These are phyloP conservation scores for Crithidia expoeki DNA, from an alignment of 208 protist species.

Conservation along the genomic window DNA sequence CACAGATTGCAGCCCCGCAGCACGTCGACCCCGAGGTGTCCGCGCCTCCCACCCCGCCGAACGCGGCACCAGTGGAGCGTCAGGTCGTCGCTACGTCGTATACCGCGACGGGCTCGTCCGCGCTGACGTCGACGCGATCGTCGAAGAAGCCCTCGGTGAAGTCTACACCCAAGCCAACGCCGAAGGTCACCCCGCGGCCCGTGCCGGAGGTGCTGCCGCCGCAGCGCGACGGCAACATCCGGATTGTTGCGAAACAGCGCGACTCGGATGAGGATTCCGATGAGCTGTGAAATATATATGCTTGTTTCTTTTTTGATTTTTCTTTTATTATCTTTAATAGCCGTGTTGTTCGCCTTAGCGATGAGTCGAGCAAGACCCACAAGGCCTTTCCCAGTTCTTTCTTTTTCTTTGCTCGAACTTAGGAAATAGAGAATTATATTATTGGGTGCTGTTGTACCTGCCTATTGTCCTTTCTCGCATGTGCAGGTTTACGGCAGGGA, in stretches of 20 bases:
- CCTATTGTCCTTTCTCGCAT: too few species aligned
- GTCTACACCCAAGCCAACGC: conserved; percentile 15
- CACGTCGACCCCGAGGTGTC: conserved; percentile 17
- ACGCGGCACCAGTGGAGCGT: background rate
- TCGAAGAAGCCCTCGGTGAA: conserved; percentile 24
- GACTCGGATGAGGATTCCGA: conserved; percentile 30
- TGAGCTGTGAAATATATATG: conserved; percentile 13
- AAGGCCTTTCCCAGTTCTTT: background rate
- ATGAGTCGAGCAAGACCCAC: background rate
- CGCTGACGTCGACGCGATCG: conserved; percentile 15
- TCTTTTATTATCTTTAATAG: conserved; percentile 13
- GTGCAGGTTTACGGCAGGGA: too few species aligned
- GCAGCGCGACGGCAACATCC: conserved; percentile 25
- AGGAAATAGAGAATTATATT: too few species aligned
- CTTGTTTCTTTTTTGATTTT: conserved; percentile 4
- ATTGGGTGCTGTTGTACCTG: too few species aligned
- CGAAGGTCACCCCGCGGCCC: conserved; percentile 1
- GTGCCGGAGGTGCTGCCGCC: conserved; percentile 9
- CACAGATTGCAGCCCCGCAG: conserved; percentile 22
- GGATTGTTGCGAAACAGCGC: conserved; percentile 19
- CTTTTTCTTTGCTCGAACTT: too few species aligned
- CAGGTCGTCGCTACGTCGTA: background rate
- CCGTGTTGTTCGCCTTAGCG: background rate
- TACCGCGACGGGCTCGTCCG: background rate
- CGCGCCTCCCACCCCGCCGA: conserved; percentile 8